These are phyloP conservation scores for Paramyrothecium roridum DNA, from an alignment of 2,329 filamentous ascomycete species.

Conservation along the genomic window DNA sequence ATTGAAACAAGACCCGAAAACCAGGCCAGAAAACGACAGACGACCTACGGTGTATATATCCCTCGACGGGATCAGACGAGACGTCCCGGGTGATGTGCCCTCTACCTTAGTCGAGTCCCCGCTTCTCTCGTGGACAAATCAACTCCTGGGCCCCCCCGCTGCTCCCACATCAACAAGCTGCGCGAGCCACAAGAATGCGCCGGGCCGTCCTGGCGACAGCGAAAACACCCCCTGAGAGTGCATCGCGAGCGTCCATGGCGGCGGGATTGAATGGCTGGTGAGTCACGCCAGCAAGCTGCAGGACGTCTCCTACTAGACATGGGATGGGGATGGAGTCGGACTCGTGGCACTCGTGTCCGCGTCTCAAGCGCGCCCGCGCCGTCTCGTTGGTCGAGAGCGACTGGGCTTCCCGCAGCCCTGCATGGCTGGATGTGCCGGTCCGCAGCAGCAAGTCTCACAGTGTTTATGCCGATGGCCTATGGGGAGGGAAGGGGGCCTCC, in stretches of 20 bases:
- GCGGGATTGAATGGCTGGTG: slow-evolving; percentile 17
- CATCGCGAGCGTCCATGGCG: slow-evolving; percentile 4
- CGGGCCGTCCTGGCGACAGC: neutral
- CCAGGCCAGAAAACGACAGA: neutral
- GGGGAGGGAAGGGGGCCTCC: neutral
- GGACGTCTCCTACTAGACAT: neutral
- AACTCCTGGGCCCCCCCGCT: neutral
- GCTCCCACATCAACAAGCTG: neutral
- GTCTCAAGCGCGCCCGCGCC: neutral
- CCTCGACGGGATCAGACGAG: neutral
- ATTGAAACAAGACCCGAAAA: neutral
- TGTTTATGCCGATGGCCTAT: neutral
- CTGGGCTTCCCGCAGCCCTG: neutral
- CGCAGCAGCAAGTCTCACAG: neutral
- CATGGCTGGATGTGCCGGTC: neutral
- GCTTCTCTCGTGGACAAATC: neutral
- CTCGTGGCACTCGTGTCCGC: neutral
- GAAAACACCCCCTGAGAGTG: neutral
- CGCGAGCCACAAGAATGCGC: no score
- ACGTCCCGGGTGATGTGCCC: neutral
- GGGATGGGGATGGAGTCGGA: neutral
- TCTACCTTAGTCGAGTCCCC: neutral
- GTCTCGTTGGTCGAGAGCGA: neutral
- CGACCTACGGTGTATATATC: slow-evolving; percentile 1
- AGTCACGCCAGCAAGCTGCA: slow-evolving; percentile 13